Evolutionary conservation across 768 basidiomycete genomes (phyloP), one percentile per base, ranked within the genome.

Genomic region (Leccinum imitatum): DNA sequence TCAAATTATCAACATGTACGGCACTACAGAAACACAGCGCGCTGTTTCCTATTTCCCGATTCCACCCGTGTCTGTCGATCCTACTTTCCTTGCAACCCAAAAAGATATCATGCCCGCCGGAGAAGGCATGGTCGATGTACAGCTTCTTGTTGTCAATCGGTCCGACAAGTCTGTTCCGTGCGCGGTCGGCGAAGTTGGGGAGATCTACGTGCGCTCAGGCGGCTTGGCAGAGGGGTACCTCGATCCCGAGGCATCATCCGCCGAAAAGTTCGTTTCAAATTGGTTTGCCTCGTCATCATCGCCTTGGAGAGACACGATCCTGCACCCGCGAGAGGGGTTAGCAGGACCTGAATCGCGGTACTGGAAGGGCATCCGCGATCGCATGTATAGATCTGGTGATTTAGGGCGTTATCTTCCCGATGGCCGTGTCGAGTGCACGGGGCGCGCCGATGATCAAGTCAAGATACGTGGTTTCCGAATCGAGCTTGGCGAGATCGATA

Each of bases 381-480:
- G 97, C 59, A 96, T 98, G 95, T 99, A 98, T 75, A 87, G 94
- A 64, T 94, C 94, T 30, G 97, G 97, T 21, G 97, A 99, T 75
- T 82, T 99, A 4, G 97, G 97, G 3, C 87, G 97, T 6, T 99
- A 99, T 74, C 79, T 90, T 33, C 92, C 97, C 1, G 84, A 90
- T 71, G 97, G 97, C 5, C 86, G 84, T 33, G 97, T 99, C 11
- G 97, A 99, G 73, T 98, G 97, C 71, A 95, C 92, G 0, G 97
- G 97, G 19, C 86, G 97, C 21, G 95, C 96, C 2, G 97, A 99
- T 71, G 96, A 98, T 71, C 97, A 99, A 71, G 93, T 99, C 77
- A 98, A 99, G 78, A 98, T 99, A 74, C 91, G 97, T 57, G 97
- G 97, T 2, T 99, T 99, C 87, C 83, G 97, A 25, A 98, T 99